These are phyloP conservation scores for Botryotinia globosa DNA, from an alignment of 2,329 filamentous ascomycete species.

Conservation along the genomic window DNA sequence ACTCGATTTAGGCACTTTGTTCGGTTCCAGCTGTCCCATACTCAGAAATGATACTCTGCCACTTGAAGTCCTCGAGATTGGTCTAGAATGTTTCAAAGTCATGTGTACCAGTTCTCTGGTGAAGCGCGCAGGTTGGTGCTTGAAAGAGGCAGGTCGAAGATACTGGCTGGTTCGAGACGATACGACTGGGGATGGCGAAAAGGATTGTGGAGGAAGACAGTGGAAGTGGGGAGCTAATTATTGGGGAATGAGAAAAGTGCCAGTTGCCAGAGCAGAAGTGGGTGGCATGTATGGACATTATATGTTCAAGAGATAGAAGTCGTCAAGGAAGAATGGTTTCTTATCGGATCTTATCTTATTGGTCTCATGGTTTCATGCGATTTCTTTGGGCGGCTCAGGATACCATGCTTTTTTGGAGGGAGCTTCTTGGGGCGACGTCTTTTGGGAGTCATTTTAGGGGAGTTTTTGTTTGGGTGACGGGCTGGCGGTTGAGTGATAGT, in stretches of 20 bases:
- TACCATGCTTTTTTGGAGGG: slow-evolving; percentile 3
- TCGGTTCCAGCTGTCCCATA: slow-evolving; percentile 52
- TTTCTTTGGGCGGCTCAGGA: not conserved
- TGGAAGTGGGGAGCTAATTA: slow-evolving; percentile 86
- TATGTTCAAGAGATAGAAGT: slow-evolving; percentile 49
- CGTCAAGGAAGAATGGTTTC: not conserved
- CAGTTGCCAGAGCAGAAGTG: slow-evolving; percentile 53
- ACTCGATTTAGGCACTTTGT: slow-evolving; percentile 56
- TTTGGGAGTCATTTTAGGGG: not conserved
- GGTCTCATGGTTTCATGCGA: not conserved
- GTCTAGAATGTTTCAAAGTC: slow-evolving; percentile 66
- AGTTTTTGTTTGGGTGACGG: not conserved
- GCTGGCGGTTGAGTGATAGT: not conserved
- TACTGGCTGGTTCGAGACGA: slow-evolving; percentile 61
- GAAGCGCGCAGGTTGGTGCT: slow-evolving; percentile 59
- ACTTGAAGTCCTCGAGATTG: slow-evolving; percentile 73
- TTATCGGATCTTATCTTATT: not conserved
- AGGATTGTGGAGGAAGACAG: slow-evolving; percentile 56
- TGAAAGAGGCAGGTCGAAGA: slow-evolving; percentile 63
- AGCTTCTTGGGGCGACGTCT: not conserved
- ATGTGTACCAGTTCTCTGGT: slow-evolving; percentile 49
- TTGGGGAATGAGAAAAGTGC: slow-evolving; percentile 77
- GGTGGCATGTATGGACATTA: slow-evolving; percentile 59
- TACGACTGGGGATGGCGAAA: slow-evolving; percentile 25
- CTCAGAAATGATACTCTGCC: slow-evolving; percentile 61